These are phyloP conservation scores for Malassezia pachydermatis DNA, from an alignment of 1,284 basidiomycete genomes.

Conservation along the genomic window DNA sequence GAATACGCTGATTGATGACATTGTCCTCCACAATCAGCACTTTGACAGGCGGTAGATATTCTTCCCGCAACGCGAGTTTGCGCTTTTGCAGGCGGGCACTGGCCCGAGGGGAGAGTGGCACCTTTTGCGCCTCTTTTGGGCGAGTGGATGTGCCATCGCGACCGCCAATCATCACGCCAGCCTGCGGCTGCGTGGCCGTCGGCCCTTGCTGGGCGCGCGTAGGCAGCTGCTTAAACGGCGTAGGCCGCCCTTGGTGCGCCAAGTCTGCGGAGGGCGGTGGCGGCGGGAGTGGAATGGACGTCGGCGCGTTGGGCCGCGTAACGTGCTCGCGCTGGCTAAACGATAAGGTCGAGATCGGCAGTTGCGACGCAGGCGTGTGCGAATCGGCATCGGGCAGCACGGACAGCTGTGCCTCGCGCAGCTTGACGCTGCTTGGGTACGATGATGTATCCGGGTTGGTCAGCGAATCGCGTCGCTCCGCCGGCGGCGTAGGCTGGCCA, in stretches of 20 bases:
- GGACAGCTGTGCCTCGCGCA: neutral
- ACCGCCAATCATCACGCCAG: conserved; percentile 43
- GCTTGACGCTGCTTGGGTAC: neutral
- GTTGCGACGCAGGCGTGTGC: neutral
- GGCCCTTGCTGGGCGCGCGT: conserved; percentile 11
- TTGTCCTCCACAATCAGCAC: conserved; percentile 60
- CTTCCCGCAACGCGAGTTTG: conserved; percentile 34
- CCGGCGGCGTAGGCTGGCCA: neutral
- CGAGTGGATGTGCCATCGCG: neutral
- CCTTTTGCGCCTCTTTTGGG: neutral
- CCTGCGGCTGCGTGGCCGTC: conserved; percentile 35
- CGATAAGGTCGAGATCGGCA: conserved; percentile 5
- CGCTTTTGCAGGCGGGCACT: conserved; percentile 18
- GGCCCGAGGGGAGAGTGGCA: neutral
- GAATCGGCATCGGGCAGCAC: neutral
- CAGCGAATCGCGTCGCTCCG: neutral
- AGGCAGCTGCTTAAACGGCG: conserved; percentile 17
- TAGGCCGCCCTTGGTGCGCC: conserved; percentile 9
- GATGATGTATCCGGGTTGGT: neutral
- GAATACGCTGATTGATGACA: conserved; percentile 92
- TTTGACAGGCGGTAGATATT: conserved; percentile 43
- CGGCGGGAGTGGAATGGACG: conserved; percentile 12
- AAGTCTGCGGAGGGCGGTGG: neutral
- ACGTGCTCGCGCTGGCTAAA: neutral
- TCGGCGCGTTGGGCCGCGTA: conserved; percentile 7